These are phyloP conservation scores for Aspergillaceae sp. DNA, from an alignment of 2,329 filamentous ascomycete species.

Conservation along the genomic window DNA sequence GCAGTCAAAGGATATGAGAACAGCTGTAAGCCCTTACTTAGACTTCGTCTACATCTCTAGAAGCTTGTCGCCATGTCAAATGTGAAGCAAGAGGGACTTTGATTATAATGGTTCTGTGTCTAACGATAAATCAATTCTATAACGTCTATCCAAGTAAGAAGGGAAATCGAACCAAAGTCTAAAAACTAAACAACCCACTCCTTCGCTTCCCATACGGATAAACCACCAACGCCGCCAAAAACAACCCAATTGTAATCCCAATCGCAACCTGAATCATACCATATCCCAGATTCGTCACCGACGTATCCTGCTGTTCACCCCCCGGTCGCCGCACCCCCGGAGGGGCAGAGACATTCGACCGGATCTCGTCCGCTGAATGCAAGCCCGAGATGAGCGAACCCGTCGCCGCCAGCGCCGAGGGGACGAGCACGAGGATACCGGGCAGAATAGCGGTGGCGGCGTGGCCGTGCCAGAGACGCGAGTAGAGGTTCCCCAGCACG, in stretches of 20 bases:
- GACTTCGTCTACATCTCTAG: too few relatives aligned
- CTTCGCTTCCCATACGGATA: conserved; percentile 40
- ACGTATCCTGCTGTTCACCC: conserved; percentile 20
- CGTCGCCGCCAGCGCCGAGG: conserved; percentile 49
- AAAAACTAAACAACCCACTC: conserved; percentile 40
- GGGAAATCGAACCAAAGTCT: neutral
- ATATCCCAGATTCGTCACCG: conserved; percentile 37
- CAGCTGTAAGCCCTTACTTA: too few relatives aligned
- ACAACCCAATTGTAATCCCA: conserved; percentile 40
- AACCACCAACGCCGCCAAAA: conserved; percentile 38
- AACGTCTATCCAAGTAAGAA: neutral
- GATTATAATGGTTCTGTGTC: too few relatives aligned
- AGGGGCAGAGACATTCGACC: conserved; percentile 17
- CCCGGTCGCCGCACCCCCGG: conserved; percentile 18
- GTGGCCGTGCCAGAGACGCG: conserved; percentile 61
- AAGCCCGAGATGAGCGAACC: conserved; percentile 51
- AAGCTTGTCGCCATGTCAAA: too few relatives aligned
- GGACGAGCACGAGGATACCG: conserved; percentile 67
- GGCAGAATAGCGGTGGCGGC: conserved; percentile 79
- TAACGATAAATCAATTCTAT: too few relatives aligned
- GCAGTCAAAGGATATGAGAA: too few relatives aligned
- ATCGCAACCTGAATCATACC: conserved; percentile 42
- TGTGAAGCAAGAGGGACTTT: too few relatives aligned
- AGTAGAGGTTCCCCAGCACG: conserved; percentile 70
- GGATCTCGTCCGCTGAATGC: conserved; percentile 48